Percentiles rank a stretch among this genome's conserved stretches.
phyloP scores from a whole-genome alignment of 2,329 filamentous ascomycete genomes.

The Ceratocystis cacaofunesta region DNA sequence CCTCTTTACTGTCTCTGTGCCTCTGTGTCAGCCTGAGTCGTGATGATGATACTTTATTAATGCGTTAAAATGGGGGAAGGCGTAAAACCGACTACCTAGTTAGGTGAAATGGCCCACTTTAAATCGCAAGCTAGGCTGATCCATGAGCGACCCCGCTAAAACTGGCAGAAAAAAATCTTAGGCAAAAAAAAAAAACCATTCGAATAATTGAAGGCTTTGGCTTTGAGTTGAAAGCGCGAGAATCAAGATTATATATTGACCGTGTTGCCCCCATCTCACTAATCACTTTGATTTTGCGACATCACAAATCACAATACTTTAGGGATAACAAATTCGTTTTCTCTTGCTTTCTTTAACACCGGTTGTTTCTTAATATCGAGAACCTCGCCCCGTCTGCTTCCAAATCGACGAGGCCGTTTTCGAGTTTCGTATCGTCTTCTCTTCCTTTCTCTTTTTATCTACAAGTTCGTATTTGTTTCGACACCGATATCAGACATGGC shows the following conservation, averaged over 20 bases:
- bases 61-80: neutral
- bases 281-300: neutral
- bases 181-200: neutral
- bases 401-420: neutral
- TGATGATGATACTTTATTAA: neutral
- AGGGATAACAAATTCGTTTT: neutral
- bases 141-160: conserved; percentile 8
- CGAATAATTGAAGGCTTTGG: neutral
- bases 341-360: neutral
- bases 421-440: neutral
- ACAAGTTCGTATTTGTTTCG: neutral
- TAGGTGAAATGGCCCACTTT: neutral
- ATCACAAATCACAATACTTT: neutral
- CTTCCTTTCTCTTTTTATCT: neutral
- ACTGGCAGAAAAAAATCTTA: conserved; percentile 8
- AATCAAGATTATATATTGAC: neutral
- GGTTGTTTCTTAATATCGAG: neutral
- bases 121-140: neutral
- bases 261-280: neutral
- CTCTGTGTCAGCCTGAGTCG: neutral
- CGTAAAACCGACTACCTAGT: neutral
- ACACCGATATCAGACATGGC: conserved; percentile 35
- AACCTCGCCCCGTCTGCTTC: neutral
- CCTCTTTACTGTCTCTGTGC: neutral
- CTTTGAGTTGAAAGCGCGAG: no score